Conservation (phyloP, 768 basidiomycete genomes). For the Psilocybe cubensis region DNA sequence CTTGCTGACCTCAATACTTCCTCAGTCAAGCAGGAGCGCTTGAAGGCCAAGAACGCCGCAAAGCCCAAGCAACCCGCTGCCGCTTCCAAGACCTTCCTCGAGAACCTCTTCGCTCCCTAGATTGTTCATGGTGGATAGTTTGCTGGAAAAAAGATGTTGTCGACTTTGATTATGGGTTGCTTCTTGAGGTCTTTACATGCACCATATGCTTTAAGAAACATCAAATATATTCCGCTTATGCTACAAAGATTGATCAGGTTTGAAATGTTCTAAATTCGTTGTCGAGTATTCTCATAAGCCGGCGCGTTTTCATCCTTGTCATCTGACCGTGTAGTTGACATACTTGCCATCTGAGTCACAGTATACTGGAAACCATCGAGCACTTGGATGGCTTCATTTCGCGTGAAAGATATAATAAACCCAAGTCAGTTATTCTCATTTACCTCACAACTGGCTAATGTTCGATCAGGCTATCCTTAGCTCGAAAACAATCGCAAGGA, state of each 20-base stretch:
- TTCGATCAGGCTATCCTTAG: constrained; percentile 19
- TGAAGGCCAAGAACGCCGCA: constrained; percentile 65
- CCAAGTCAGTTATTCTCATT: not conserved
- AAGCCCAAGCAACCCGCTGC: constrained; percentile 64
- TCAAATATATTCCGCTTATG: not conserved
- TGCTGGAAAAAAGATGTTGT: not conserved
- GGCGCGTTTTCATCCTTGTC: no score
- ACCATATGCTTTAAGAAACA: constrained; percentile 1
- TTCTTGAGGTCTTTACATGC: not conserved
- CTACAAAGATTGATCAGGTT: not conserved
- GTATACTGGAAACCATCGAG: not conserved
- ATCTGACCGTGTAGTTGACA: no score
- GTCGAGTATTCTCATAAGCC: no score
- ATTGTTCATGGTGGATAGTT: not conserved
- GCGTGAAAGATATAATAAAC: constrained; percentile 11
- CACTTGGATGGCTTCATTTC: not conserved
- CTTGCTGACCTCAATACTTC: constrained; percentile 12
- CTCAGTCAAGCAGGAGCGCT: constrained; percentile 80
- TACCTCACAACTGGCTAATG: not conserved
- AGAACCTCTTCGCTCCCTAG: constrained; percentile 86
- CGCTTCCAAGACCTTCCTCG: constrained; percentile 84
- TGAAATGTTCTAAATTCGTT: no score
- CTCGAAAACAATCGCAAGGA: constrained; percentile 23
- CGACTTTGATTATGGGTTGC: not conserved
- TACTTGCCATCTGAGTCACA: no score